These are phyloP conservation scores for Dipodascus albidus DNA, from an alignment of 805 yeast species.

Conservation along the genomic window DNA sequence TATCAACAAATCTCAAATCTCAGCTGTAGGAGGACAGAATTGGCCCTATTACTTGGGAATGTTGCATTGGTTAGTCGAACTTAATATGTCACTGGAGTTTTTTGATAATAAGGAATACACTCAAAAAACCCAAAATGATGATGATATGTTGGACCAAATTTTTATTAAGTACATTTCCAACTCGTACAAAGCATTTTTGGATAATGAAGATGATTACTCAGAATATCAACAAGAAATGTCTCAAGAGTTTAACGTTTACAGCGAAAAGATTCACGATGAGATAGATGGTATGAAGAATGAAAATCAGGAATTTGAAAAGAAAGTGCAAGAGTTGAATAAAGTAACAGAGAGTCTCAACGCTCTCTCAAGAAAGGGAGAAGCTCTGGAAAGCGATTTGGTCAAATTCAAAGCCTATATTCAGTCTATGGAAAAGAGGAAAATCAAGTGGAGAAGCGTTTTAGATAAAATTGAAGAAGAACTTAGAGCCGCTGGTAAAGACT, in stretches of 20 bases:
- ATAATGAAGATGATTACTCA: slow-evolving; percentile 50
- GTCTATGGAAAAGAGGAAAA: slow-evolving; percentile 50
- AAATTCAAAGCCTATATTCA: slow-evolving; percentile 65
- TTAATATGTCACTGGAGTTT: slow-evolving; percentile 34
- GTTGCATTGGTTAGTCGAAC: slow-evolving; percentile 68
- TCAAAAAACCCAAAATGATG: slow-evolving; percentile 27
- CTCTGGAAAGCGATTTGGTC: slow-evolving; percentile 56
- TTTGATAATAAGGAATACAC: slow-evolving; percentile 28
- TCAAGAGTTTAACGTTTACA: slow-evolving; percentile 40
- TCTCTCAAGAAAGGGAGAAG: slow-evolving; percentile 45
- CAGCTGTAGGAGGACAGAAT: slow-evolving; percentile 78
- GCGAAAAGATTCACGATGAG: slow-evolving; percentile 37
- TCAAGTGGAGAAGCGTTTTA: slow-evolving; percentile 51
- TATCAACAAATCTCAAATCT: slow-evolving; percentile 71
- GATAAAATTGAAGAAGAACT: slow-evolving; percentile 49
- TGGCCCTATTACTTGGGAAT: slow-evolving; percentile 81
- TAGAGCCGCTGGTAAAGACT: slow-evolving; percentile 31
- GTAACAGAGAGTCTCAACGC: slow-evolving; percentile 38
- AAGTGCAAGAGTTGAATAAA: slow-evolving; percentile 31
- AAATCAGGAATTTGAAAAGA: slow-evolving; percentile 29
- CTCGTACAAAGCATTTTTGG: slow-evolving; percentile 56
- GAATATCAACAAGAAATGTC: slow-evolving; percentile 45
- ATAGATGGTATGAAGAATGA: slow-evolving; percentile 31
- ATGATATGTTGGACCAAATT: slow-evolving; percentile 35
- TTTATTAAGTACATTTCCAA: slow-evolving; percentile 51